Percentiles rank a stretch among this genome's conserved stretches.
Evolutionary conservation across 306 rosid genomes (phyloP).

Genomic region (Trifolium subterraneum): DNA sequence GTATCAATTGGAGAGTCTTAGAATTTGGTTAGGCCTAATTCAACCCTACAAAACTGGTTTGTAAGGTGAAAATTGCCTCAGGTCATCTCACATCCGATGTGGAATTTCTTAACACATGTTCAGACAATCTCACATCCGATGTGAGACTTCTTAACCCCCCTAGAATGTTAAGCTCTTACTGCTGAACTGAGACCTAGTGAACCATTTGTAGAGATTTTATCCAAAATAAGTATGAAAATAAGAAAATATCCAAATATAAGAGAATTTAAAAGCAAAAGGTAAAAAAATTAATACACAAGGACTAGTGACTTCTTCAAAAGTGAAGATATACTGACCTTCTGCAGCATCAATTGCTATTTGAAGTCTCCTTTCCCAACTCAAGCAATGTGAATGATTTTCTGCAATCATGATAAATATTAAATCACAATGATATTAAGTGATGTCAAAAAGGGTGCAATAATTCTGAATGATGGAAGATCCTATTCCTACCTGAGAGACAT

Average conservation of each 20-base stretch:
- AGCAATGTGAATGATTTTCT: constrained; percentile 50
- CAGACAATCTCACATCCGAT: no score
- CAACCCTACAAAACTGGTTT: no score
- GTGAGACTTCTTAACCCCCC: no score
- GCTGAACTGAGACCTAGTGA: no score
- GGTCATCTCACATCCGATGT: no score
- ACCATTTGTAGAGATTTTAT: no score
- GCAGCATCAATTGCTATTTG: constrained; percentile 75
- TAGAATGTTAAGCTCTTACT: no score
- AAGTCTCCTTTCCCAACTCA: constrained; percentile 68
- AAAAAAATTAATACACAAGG: background rate
- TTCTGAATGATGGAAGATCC: background rate
- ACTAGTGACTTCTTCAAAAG: background rate
- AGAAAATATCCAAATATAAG: background rate
- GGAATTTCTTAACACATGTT: no score
- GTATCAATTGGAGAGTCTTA: no score
- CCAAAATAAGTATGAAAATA: no score
- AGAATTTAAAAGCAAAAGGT: background rate
- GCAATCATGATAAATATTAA: constrained; percentile 41
- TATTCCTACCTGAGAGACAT: constrained; percentile 60
- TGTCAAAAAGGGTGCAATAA: constrained; percentile 7
- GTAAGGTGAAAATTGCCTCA: no score
- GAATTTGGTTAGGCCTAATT: no score
- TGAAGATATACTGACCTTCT: constrained; percentile 52
- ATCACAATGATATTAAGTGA: constrained; percentile 22